Conservation (phyloP, 1,139 yeast species). For the Saccharomyces hybrid region DNA sequence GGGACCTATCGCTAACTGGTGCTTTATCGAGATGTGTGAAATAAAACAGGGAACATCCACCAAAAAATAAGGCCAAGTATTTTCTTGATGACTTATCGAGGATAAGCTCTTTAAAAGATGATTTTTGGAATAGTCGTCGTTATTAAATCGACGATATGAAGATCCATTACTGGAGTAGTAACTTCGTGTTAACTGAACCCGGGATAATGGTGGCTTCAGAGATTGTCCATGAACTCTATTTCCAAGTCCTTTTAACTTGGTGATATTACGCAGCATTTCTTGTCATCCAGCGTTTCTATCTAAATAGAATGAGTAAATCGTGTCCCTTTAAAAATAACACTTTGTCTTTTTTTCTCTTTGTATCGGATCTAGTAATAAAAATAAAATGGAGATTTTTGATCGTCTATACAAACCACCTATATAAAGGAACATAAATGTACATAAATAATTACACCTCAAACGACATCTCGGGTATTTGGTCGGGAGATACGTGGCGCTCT, state of each 20-base stretch:
- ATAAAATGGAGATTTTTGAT: neutral
- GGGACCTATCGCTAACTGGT: conserved; percentile 66
- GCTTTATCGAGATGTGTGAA: conserved; percentile 66
- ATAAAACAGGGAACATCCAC: conserved; percentile 44
- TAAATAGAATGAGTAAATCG: neutral
- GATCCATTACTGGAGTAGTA: neutral
- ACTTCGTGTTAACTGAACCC: neutral
- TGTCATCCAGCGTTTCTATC: neutral
- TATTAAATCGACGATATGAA: conserved; percentile 30
- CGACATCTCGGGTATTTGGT: neutral
- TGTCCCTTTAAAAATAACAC: neutral
- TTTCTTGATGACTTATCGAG: conserved; percentile 26
- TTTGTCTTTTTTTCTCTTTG: neutral
- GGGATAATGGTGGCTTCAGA: neutral
- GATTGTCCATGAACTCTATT: neutral
- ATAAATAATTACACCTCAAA: neutral
- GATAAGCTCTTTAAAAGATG: conserved; percentile 12
- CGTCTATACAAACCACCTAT: neutral
- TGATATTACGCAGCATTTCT: neutral
- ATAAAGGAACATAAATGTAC: neutral
- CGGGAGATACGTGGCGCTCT: conserved; percentile 3
- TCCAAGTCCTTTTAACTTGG: neutral
- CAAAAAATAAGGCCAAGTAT: conserved; percentile 25
- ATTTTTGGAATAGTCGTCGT: conserved; percentile 11
- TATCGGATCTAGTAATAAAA: neutral